These are phyloP conservation scores for Perilla frutescens DNA, from an alignment of 257 asterid species.

Conservation along the genomic window DNA sequence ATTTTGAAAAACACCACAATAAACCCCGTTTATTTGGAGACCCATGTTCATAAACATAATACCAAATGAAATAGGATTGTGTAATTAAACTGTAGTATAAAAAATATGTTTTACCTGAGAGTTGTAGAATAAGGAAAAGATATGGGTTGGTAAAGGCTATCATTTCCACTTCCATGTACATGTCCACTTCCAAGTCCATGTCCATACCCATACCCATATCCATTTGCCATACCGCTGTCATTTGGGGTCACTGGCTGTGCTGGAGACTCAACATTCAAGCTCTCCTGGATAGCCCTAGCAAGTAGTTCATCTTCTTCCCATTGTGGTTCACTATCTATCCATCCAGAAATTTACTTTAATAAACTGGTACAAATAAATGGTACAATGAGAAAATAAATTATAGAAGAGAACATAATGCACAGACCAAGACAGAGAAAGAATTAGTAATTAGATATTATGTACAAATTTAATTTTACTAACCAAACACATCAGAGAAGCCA, in stretches of 20 bases:
- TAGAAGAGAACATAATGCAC: background rate
- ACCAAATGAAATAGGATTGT: background rate
- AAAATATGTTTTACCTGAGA: constrained; percentile 42
- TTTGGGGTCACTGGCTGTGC: constrained; percentile 52
- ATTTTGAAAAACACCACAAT: constrained; percentile 1
- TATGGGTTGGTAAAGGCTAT: constrained; percentile 51
- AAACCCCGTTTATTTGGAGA: constrained; percentile 2
- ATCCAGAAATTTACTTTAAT: constrained; percentile 34
- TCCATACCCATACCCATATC: constrained; percentile 41
- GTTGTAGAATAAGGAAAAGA: constrained; percentile 44
- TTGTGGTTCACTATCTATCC: constrained; percentile 69
- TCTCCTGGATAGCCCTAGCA: constrained; percentile 87
- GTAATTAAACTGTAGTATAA: constrained; percentile 13
- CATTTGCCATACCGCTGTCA: constrained; percentile 34
- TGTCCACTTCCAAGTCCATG: constrained; percentile 34
- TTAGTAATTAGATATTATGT: background rate
- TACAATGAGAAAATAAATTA: constrained; percentile 8
- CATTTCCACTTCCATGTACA: constrained; percentile 41
- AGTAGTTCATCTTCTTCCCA: constrained; percentile 86
- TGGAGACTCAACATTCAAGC: constrained; percentile 71
- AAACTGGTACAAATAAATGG: constrained; percentile 30
- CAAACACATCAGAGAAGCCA: constrained; percentile 17
- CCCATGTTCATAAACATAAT: constrained; percentile 6
- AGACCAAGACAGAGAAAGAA: background rate
- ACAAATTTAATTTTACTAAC: constrained; percentile 23